Evolutionary conservation across 2,329 filamentous ascomycete species (phyloP), one percentile per base, ranked within the genome.

Genomic region (Beauveria pseudobassiana): DNA sequence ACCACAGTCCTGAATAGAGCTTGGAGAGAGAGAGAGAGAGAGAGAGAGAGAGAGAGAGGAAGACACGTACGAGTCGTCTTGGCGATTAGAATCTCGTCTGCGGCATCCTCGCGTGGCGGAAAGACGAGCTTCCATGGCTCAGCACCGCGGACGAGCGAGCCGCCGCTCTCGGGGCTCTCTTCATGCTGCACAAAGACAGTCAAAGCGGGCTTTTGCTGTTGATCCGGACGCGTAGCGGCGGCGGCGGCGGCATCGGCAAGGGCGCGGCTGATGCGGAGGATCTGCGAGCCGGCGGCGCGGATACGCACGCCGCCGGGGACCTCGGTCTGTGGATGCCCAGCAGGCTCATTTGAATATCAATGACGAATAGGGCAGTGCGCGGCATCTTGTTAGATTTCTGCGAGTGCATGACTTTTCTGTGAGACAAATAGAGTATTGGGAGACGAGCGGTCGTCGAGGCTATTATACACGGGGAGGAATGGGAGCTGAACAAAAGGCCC

Each of bases 281-380:
- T 70, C 26, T 62, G 56, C 8, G 59, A 49, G 20, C 62, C 66
- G 5, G 67, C 67, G n/a, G 55, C 53, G 10, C 38, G 54, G 60
- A 74, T 63, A 3, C 69, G 65, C 1, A 64, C 68, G 2, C 70
- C 66, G 56, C 69, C 59, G 1, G 70, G 68, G 45, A 73, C 67
- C 14, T 62, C 52, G 16, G 69, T 71, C 16, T 61, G 24, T 1
- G 68, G 66, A 56, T 70, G 64, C 0, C 55, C 58, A 9, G 68
- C 68, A 40, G 73, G 68, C 38, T 70, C 69, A 48, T 70, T 53
- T 74, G 71, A 62, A 74, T 71, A 65, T 74, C 72, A 55, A 74
- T 69, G 30, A 73, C 69, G 59, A 74, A 73, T 42, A 74, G 69
- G 16, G 71, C 67, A 26, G 48, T 55, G 45, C 50, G 20, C 18